A percentile compares a stretch with the other conserved stretches of the same genome.
These are phyloP conservation scores for Akanthomyces uredinophilus DNA, from an alignment of 2,329 filamentous ascomycete species.

Conservation along the genomic window DNA sequence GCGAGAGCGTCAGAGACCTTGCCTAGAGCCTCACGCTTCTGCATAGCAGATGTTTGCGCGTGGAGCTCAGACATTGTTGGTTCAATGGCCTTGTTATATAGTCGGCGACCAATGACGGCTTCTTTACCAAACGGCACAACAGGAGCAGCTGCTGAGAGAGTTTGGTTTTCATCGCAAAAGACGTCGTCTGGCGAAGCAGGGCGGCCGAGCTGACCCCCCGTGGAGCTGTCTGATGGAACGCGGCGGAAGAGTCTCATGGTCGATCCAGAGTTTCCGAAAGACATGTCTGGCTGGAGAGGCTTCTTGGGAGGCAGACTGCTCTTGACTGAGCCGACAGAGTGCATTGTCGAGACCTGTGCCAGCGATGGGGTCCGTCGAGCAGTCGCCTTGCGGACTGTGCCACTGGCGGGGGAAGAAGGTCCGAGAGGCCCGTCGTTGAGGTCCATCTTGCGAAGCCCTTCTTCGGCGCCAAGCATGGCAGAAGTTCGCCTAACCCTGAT, in stretches of 20 bases:
- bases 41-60: constrained; percentile 63
- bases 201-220: constrained; percentile 34
- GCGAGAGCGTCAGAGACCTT: constrained; percentile 82
- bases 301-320: constrained; percentile 54
- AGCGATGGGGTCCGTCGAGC: constrained; percentile 44
- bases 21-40: constrained; percentile 77
- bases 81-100: constrained; percentile 78
- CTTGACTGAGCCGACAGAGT: constrained; percentile 35
- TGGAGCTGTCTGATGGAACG: constrained; percentile 66
- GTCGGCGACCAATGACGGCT: constrained; percentile 70
- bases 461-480: constrained; percentile 53
- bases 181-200: constrained; percentile 36
- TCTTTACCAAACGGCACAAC: constrained; percentile 68
- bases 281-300: constrained; percentile 83
- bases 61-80: constrained; percentile 79
- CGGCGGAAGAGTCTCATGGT: constrained; percentile 89
- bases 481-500: constrained; percentile 51
- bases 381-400: constrained; percentile 58
- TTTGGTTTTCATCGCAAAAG: constrained; percentile 59
- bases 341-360: constrained; percentile 29
- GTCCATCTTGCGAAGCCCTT: constrained; percentile 55
- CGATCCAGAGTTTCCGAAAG: constrained; percentile 87
- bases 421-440: constrained; percentile 57
- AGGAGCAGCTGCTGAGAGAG: constrained; percentile 40
- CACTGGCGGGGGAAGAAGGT: constrained; percentile 46